Conservation (phyloP, 192 early-diverging fungal species). For the Diversispora eburnea region DNA sequence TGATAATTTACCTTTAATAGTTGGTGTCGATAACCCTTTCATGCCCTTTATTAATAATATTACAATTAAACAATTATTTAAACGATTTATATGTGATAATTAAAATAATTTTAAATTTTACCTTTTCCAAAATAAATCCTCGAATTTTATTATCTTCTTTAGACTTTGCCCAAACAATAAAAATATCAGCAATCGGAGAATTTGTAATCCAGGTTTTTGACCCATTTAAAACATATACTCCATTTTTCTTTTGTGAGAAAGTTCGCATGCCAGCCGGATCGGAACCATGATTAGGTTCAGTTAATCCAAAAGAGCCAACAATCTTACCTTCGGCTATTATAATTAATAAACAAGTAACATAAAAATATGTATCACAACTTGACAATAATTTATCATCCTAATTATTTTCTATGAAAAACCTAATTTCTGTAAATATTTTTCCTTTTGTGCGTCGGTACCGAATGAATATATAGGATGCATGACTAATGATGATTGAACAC, state of each 20-base stretch:
- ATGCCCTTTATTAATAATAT: slow-evolving; percentile 53
- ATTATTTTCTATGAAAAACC: slow-evolving; percentile 43
- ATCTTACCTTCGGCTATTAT: slow-evolving; percentile 74
- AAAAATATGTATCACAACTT: not conserved
- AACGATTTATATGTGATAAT: not conserved
- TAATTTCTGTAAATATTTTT: slow-evolving; percentile 87
- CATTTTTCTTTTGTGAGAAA: slow-evolving; percentile 68
- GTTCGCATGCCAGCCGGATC: slow-evolving; percentile 96
- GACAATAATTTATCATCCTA: too few species aligned
- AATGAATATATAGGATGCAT: slow-evolving; percentile 98
- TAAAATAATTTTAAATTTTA: slow-evolving; percentile 20
- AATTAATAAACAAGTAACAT: not conserved
- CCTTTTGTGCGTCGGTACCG: slow-evolving; percentile 81
- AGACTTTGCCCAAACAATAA: slow-evolving; percentile 94
- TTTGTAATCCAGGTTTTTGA: slow-evolving; percentile 99
- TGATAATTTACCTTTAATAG: slow-evolving; percentile 94
- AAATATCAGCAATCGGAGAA: slow-evolving; percentile 95
- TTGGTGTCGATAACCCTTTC: slow-evolving; percentile 83
- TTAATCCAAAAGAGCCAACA: slow-evolving; percentile 92
- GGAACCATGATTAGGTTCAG: slow-evolving; percentile 96
- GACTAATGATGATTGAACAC: slow-evolving; percentile 96
- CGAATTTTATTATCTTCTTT: slow-evolving; percentile 76
- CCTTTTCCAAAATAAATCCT: slow-evolving; percentile 93
- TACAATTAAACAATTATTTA: slow-evolving; percentile 7
- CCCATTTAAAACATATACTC: slow-evolving; percentile 76